Percentiles rank a stretch among this genome's conserved stretches.
phyloP scores from a whole-genome alignment of 2,329 filamentous ascomycete species.

The Penicillium decumbens region DNA sequence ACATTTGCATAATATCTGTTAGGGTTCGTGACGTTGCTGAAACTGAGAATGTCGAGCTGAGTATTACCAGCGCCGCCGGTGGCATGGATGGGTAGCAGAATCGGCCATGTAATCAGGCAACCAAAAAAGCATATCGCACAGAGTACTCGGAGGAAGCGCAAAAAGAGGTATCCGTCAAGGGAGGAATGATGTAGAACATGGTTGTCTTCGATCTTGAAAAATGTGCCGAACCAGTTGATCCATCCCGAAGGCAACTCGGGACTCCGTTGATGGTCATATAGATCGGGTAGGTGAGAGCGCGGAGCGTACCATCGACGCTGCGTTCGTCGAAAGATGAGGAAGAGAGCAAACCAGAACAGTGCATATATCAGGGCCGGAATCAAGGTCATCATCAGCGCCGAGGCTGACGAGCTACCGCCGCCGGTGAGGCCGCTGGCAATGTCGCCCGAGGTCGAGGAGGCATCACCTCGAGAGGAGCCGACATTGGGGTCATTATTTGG shows the following conservation, averaged over 20 bases:
- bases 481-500: constrained; percentile 41
- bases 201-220: constrained; percentile 59
- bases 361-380: constrained; percentile 46
- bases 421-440: constrained; percentile 29
- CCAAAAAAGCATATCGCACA: constrained; percentile 76
- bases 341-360: constrained; percentile 42
- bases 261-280: constrained; percentile 45
- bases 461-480: constrained; percentile 39
- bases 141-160: constrained; percentile 78
- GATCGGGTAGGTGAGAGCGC: constrained; percentile 40
- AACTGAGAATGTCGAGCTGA: constrained; percentile 73
- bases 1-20: constrained; percentile 74
- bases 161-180: constrained; percentile 84
- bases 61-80: constrained; percentile 66
- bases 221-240: constrained; percentile 53
- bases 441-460: constrained; percentile 34
- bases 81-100: constrained; percentile 80
- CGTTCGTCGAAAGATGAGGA: constrained; percentile 45
- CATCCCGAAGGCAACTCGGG: constrained; percentile 46
- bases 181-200: constrained; percentile 87
- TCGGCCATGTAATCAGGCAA: constrained; percentile 77
- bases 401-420: constrained; percentile 47
- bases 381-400: constrained; percentile 47
- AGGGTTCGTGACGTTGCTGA: constrained; percentile 65
- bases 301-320: constrained; percentile 46